Conservation (phyloP, 306 rosid genomes). For the Vigna mungo region DNA sequence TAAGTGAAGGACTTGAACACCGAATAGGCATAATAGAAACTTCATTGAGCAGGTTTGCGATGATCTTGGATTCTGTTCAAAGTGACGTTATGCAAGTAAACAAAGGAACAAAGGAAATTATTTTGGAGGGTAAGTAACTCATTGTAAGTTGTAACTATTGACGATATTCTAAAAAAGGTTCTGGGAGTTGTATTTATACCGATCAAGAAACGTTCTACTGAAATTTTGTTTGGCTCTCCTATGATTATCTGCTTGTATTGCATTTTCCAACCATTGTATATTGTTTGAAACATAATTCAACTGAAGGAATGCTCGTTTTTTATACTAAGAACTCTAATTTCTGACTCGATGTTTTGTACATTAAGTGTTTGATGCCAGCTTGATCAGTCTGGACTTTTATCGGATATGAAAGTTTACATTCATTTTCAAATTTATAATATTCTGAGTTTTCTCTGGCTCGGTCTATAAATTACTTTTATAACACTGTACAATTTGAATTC, state of each 20-base stretch:
- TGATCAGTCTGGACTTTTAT: conserved; percentile 8
- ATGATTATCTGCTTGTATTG: conserved; percentile 14
- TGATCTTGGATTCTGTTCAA: conserved; percentile 94
- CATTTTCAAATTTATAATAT: conserved; percentile 17
- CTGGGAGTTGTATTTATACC: conserved; percentile 23
- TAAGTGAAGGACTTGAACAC: conserved; percentile 83
- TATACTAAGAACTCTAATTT: background rate
- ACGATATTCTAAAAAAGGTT: conserved; percentile 38
- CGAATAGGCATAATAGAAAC: conserved; percentile 88
- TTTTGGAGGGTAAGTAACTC: conserved; percentile 74
- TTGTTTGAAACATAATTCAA: conserved; percentile 20
- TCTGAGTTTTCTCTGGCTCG: conserved; percentile 20
- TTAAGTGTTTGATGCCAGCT: background rate
- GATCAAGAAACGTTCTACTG: conserved; percentile 26
- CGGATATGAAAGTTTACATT: conserved; percentile 7
- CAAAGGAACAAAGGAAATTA: conserved; percentile 85
- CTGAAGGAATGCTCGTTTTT: conserved; percentile 8
- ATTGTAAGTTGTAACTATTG: conserved; percentile 36
- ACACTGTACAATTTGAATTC: conserved; percentile 32
- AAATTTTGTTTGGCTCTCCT: conserved; percentile 22
- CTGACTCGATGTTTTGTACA: background rate
- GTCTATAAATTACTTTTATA: conserved; percentile 16
- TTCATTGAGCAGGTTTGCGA: conserved; percentile 78
- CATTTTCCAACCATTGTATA: conserved; percentile 9
- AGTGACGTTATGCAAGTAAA: conserved; percentile 82